A percentile compares a stretch with the other conserved stretches of the same genome.
Evolutionary conservation across 352 stramenopile genomes (phyloP).

Genomic region (Elongisporangium undulatum): DNA sequence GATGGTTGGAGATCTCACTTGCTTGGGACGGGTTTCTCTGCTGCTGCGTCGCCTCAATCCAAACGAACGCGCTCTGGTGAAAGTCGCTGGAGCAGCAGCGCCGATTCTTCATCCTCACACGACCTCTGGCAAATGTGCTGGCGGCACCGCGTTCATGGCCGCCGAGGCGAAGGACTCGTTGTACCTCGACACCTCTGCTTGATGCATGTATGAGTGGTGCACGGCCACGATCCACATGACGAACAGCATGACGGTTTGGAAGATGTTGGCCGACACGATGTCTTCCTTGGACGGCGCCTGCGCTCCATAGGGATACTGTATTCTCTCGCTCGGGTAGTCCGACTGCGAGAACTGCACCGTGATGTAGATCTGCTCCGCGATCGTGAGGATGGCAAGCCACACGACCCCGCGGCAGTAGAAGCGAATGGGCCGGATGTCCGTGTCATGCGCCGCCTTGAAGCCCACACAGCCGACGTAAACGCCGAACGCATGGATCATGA

Average conservation of each 20-base stretch:
- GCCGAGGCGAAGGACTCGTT: slow-evolving; percentile 77
- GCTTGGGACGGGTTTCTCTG: background rate
- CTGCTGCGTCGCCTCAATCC: background rate
- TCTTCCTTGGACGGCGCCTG: slow-evolving; percentile 79
- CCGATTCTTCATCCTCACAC: slow-evolving; percentile 22
- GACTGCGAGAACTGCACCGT: slow-evolving; percentile 76
- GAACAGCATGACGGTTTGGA: slow-evolving; percentile 80
- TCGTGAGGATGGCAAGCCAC: slow-evolving; percentile 72
- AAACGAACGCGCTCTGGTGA: background rate
- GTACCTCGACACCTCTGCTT: slow-evolving; percentile 71
- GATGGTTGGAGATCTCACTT: background rate
- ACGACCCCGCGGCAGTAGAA: slow-evolving; percentile 79
- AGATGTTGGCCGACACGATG: slow-evolving; percentile 81
- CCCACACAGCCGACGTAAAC: slow-evolving; percentile 85
- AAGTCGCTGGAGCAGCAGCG: background rate
- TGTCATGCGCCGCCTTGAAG: slow-evolving; percentile 85
- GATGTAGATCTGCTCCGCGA: slow-evolving; percentile 80
- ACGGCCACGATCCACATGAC: slow-evolving; percentile 84
- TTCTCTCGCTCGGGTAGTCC: slow-evolving; percentile 64
- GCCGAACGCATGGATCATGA: slow-evolving; percentile 77
- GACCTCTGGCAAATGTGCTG: slow-evolving; percentile 59
- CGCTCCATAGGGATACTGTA: slow-evolving; percentile 69
- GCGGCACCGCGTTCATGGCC: slow-evolving; percentile 80
- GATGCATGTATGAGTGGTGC: slow-evolving; percentile 71
- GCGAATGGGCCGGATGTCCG: slow-evolving; percentile 79